Conservation (phyloP, 345 rosid species). For the Populus euphratica region DNA sequence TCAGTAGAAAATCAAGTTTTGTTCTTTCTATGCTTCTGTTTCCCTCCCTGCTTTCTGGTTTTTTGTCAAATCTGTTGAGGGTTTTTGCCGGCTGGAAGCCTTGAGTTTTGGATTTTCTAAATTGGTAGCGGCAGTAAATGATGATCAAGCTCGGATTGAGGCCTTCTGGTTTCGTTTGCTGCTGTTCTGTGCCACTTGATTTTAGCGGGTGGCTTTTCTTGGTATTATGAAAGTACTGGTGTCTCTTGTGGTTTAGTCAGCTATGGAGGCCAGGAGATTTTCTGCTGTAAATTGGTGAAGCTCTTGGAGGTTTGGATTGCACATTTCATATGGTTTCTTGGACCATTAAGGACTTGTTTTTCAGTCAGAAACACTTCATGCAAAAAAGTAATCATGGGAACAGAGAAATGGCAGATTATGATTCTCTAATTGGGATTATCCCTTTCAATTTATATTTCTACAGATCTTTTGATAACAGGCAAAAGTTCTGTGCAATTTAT, state of each 20-base stretch:
- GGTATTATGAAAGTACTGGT: neutral
- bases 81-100: no score
- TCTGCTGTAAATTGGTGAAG: neutral
- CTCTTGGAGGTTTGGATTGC: neutral
- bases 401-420: neutral
- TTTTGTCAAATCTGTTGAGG: no score
- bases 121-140: no score
- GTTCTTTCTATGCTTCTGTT: no score
- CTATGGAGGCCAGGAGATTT: neutral
- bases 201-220: neutral
- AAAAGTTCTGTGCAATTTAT: slow-evolving; percentile 9
- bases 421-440: neutral
- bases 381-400: neutral
- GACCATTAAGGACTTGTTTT: neutral
- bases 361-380: neutral
- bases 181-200: neutral
- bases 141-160: no score
- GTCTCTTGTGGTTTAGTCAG: neutral
- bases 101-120: no score
- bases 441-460: neutral
- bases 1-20: no score
- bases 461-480: neutral
- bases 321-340: neutral
- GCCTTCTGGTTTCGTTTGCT: no score
- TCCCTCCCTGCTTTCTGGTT: no score